phyloP scores from a whole-genome alignment of 2,329 filamentous ascomycete genomes.

The Venturia effusa region DNA sequence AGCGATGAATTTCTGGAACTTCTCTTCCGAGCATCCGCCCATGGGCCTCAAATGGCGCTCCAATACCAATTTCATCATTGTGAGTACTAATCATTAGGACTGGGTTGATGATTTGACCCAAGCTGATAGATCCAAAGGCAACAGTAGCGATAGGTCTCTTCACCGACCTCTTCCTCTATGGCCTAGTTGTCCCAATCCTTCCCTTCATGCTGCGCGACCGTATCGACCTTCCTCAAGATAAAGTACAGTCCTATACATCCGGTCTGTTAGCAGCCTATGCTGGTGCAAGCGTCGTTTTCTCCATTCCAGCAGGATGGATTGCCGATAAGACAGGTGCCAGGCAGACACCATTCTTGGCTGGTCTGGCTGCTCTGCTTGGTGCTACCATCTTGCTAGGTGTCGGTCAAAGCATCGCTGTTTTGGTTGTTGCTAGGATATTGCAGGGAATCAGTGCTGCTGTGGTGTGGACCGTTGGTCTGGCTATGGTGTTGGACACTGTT shows the following conservation, averaged over 20 bases:
- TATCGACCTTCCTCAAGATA: constrained; percentile 34
- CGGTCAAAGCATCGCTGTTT: constrained; percentile 35
- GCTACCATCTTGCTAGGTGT: constrained; percentile 46
- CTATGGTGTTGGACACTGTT: constrained; percentile 49
- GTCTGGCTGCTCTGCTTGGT: constrained; percentile 41
- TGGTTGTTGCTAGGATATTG: constrained; percentile 43
- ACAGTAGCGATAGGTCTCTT: constrained; percentile 47
- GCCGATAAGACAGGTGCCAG: constrained; percentile 44
- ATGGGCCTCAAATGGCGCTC: background rate
- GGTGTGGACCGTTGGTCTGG: constrained; percentile 50
- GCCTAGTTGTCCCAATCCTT: constrained; percentile 47
- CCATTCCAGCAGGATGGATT: constrained; percentile 34
- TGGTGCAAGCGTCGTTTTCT: constrained; percentile 40
- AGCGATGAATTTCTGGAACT: background rate
- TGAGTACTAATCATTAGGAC: background rate
- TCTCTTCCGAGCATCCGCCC: background rate
- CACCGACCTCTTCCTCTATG: constrained; percentile 50
- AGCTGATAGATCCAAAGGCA: constrained; percentile 12
- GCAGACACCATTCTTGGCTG: constrained; percentile 46
- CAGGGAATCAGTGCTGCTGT: constrained; percentile 48
- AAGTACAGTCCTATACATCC: constrained; percentile 43
- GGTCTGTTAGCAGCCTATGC: constrained; percentile 45
- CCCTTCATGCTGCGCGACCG: constrained; percentile 46
- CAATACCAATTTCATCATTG: background rate
- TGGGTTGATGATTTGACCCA: background rate